phyloP scores from a whole-genome alignment of 2,329 filamentous ascomycete species.

The Purpureocillium takamizusanense region DNA sequence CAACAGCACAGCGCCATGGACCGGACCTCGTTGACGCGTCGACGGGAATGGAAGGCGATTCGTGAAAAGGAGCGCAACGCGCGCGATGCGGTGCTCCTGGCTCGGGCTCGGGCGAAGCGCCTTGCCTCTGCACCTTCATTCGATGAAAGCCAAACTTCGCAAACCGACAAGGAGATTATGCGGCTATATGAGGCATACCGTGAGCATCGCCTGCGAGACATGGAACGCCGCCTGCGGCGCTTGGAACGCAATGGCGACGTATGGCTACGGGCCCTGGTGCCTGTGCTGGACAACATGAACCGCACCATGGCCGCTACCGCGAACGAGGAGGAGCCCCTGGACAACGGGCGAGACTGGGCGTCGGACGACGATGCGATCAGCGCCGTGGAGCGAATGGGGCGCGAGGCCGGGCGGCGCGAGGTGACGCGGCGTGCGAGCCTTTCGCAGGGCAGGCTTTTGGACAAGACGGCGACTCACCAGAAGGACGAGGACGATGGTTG shows the following conservation, averaged over 20 bases:
- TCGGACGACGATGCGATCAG: constrained; percentile 20
- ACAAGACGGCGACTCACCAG: constrained; percentile 14
- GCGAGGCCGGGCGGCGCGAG: constrained; percentile 8
- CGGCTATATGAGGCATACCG: constrained; percentile 30
- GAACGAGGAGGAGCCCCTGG: constrained; percentile 7
- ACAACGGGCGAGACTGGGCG: constrained; percentile 16
- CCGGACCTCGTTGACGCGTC: constrained; percentile 20
- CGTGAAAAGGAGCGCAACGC: constrained; percentile 17
- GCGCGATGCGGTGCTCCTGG: constrained; percentile 11
- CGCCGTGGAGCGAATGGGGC: constrained; percentile 4
- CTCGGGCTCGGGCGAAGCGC: constrained; percentile 12
- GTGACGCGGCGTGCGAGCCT: constrained; percentile 14
- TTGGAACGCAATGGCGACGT: constrained; percentile 38
- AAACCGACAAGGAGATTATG: constrained; percentile 24
- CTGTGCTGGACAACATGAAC: constrained; percentile 35
- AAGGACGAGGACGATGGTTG: constrained; percentile 10
- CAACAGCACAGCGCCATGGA: constrained; percentile 14
- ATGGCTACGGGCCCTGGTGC: constrained; percentile 33
- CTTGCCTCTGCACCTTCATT: constrained; percentile 13
- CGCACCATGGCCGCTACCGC: constrained; percentile 19
- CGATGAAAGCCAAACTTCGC: constrained; percentile 11
- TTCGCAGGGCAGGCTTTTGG: constrained; percentile 19
- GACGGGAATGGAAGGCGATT: constrained; percentile 23
- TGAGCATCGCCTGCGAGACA: constrained; percentile 33
- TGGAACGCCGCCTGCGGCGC: constrained; percentile 35